Conservation (phyloP, 345 rosid genomes). For the Brassica juncea region DNA sequence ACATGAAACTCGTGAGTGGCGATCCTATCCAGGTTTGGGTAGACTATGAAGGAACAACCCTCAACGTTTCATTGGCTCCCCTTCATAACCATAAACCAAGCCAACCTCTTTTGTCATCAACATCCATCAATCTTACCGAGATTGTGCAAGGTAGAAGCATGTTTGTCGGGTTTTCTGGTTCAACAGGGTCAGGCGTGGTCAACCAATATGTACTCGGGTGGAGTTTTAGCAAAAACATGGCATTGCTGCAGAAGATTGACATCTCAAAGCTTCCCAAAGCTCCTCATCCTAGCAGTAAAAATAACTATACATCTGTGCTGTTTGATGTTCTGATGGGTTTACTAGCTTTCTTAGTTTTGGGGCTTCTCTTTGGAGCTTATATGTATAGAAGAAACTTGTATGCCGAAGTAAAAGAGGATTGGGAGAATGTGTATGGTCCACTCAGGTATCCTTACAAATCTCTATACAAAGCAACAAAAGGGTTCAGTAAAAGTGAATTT, state of each 20-base stretch:
- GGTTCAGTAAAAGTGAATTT: conserved; percentile 50
- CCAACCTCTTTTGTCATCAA: conserved; percentile 53
- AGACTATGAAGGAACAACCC: conserved; percentile 50
- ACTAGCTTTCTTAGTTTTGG: conserved; percentile 29
- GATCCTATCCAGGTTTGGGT: conserved; percentile 61
- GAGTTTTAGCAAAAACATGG: conserved; percentile 59
- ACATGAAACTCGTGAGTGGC: conserved; percentile 45
- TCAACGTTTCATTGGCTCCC: conserved; percentile 57
- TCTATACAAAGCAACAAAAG: conserved; percentile 60
- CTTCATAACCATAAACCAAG: conserved; percentile 38
- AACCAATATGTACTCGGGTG: conserved; percentile 47
- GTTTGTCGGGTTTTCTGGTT: conserved; percentile 28
- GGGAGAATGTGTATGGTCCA: conserved; percentile 62
- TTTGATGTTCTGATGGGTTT: conserved; percentile 36
- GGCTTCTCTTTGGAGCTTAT: conserved; percentile 30
- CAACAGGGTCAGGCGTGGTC: background rate
- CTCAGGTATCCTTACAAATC: conserved; percentile 58
- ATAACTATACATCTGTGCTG: background rate
- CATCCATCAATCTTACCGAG: conserved; percentile 44
- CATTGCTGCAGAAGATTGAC: conserved; percentile 38
- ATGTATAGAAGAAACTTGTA: conserved; percentile 44
- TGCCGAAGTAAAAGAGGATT: conserved; percentile 58
- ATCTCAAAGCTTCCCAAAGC: conserved; percentile 41
- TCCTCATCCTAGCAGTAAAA: conserved; percentile 30
- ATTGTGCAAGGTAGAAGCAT: conserved; percentile 43